phyloP scores from a whole-genome alignment of 208 protist genomes.

The Angomonas ambiguus region DNA sequence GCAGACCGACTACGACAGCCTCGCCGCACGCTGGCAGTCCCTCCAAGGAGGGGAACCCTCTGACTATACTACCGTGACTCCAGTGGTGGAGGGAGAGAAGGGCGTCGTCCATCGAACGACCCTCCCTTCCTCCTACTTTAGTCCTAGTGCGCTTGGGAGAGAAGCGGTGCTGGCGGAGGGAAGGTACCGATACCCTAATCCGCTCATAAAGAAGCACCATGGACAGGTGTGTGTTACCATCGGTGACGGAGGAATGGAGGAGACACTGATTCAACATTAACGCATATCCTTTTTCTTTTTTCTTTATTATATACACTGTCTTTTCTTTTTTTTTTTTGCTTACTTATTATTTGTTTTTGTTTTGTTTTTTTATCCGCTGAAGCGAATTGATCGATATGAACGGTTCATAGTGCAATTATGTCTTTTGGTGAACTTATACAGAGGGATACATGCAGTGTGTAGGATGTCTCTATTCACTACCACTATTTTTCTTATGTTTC shows the following conservation, averaged over 20 bases:
- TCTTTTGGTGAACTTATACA: neutral
- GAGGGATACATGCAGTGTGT: no score
- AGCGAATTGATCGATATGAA: no score
- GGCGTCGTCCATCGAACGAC: neutral
- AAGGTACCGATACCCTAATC: neutral
- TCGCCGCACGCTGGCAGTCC: constrained; percentile 21
- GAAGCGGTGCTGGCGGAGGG: neutral
- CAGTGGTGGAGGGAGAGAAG: neutral
- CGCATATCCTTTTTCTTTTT: no score
- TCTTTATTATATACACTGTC: no score
- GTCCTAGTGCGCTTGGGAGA: neutral
- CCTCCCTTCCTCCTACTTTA: neutral
- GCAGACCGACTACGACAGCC: constrained; percentile 14
- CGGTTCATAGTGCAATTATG: neutral
- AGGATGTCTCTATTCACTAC: neutral
- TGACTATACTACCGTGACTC: no score
- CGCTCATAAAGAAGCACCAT: neutral
- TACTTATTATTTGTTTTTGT: neutral
- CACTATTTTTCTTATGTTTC: neutral
- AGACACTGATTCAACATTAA: neutral
- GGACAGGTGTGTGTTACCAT: neutral
- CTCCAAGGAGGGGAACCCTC: no score
- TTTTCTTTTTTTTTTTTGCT: constrained; percentile 9
- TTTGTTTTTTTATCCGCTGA: no score
- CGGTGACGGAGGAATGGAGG: neutral